A percentile compares a stretch with the other conserved stretches of the same genome.
These are phyloP conservation scores for Pycnococcus provasolii DNA, from an alignment of 139 green algal species.

Conservation along the genomic window DNA sequence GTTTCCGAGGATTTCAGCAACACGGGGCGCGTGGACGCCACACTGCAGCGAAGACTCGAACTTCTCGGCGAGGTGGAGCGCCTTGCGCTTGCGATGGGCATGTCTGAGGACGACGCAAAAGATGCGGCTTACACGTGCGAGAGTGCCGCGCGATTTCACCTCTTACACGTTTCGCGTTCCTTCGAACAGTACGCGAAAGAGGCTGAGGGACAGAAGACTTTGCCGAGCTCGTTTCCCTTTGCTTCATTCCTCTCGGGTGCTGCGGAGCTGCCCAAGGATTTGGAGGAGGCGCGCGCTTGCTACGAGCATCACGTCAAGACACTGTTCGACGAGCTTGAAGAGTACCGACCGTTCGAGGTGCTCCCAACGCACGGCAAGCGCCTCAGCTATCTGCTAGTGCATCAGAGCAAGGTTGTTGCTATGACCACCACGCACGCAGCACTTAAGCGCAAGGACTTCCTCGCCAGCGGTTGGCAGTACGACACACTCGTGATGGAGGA, in stretches of 20 bases:
- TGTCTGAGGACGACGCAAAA: constrained; percentile 33
- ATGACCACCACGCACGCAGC: constrained; percentile 99
- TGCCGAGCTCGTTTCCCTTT: no score
- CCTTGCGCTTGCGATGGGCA: constrained; percentile 39
- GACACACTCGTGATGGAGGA: constrained; percentile 99
- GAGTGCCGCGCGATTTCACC: constrained; percentile 89
- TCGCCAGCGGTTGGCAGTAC: constrained; percentile 87
- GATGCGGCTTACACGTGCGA: constrained; percentile 86
- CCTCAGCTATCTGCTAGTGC: constrained; percentile 91
- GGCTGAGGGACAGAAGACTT: no score
- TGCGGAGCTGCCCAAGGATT: no score
- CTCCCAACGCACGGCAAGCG: constrained; percentile 76
- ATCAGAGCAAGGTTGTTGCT: constrained; percentile 95
- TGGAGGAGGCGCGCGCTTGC: no score
- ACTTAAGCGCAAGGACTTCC: constrained; percentile 88
- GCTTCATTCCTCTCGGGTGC: no score
- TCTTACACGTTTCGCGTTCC: constrained; percentile 77
- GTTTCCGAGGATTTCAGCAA: constrained; percentile 76
- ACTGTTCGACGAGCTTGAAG: constrained; percentile 68
- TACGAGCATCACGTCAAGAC: no score
- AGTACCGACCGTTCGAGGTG: constrained; percentile 94
- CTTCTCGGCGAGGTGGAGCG: constrained; percentile 67
- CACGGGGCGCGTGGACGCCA: constrained; percentile 79
- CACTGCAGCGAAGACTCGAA: constrained; percentile 75
- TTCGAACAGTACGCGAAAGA: background rate